Evolutionary conservation across 768 basidiomycete genomes (phyloP), one percentile per base, ranked within the genome.

Genomic region (Kwoniella europaea): DNA sequence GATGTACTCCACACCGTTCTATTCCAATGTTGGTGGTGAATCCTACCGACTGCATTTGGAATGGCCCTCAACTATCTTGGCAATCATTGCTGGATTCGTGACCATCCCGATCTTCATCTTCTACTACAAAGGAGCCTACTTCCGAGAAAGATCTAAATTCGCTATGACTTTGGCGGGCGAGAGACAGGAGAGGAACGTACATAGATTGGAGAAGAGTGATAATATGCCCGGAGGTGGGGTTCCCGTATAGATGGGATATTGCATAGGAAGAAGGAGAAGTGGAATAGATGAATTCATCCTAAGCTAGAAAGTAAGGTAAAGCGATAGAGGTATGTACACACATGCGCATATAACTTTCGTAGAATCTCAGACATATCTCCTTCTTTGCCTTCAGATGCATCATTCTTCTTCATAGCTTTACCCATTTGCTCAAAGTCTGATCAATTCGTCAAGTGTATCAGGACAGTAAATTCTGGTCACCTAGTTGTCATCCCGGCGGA

Each of bases 81-180:
- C 75, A 27, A 66, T 72, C 69, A 52, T 80, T 35, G 73, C 73
- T 16, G 65, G 59, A 4, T n/a, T 80, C 44, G 64, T 76, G 15
- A 72, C 71, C 22, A 72, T 78, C 46, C 79, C 79, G 2, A 72
- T 80, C 57, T 80, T 67, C 57, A 65, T 80, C 24, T 79, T 79
- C 73, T 74, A 74, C 66, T 71, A 22, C 56, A 52, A 77, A 12
- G 78, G 78, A 4, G 52, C 56, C 1, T 76, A 70, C 63, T 76
- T 79, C 74, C 52, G 78, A 12, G 71, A 74, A 29, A 43, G 68
- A 42, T 75, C 74, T 44, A 71, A 74, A 27, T 79, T 79, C 65
- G 78, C 78, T 6, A 54, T 61, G 61, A 68, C 72, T 2, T 58
- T 79, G 29, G 75, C 74, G 6, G 71, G 65, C 5, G 76, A 76